A percentile compares a stretch with the other conserved stretches of the same genome.
Conservation (phyloP, 164 flowering plant genomes). For the Aristolochia fimbriata region DNA sequence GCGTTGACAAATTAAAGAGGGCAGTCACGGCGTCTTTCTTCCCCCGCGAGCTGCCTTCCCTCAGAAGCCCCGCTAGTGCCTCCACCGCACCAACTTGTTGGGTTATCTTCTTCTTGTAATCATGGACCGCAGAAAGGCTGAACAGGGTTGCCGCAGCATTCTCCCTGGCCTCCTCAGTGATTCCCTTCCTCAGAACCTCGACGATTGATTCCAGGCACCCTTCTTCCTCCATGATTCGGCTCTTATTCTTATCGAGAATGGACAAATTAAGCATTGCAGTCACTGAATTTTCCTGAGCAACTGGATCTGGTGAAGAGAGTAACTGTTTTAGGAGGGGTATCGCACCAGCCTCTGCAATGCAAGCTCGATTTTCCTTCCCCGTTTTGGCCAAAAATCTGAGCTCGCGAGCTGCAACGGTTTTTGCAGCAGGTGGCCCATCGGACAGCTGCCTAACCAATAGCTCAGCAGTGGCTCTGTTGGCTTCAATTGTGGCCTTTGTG, state of each 20-base stretch:
- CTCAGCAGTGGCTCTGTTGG: constrained; percentile 67
- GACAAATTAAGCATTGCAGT: constrained; percentile 91
- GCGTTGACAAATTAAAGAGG: constrained; percentile 74
- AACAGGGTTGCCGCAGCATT: constrained; percentile 97
- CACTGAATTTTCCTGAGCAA: constrained; percentile 89
- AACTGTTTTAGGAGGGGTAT: constrained; percentile 64
- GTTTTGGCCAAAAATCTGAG: constrained; percentile 77
- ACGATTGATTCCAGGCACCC: constrained; percentile 70
- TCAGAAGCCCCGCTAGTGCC: constrained; percentile 50
- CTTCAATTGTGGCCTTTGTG: constrained; percentile 62
- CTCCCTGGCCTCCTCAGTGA: constrained; percentile 71
- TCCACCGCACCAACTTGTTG: constrained; percentile 65
- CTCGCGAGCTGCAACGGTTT: constrained; percentile 71
- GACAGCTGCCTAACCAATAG: constrained; percentile 60
- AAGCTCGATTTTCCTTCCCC: constrained; percentile 79
- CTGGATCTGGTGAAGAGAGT: constrained; percentile 44
- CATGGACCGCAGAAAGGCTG: constrained; percentile 88
- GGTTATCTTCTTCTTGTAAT: constrained; percentile 72
- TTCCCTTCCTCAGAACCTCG: constrained; percentile 57
- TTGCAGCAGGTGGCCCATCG: constrained; percentile 41
- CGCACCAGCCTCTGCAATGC: constrained; percentile 92
- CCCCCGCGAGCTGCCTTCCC: constrained; percentile 58
- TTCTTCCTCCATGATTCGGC: constrained; percentile 65
- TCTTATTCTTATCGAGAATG: constrained; percentile 73
- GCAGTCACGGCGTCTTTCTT: constrained; percentile 94